A percentile compares a stretch with the other conserved stretches of the same genome.
phyloP scores from a whole-genome alignment of 768 basidiomycete genomes.

The Rhodosporidiobolus sp. region DNA sequence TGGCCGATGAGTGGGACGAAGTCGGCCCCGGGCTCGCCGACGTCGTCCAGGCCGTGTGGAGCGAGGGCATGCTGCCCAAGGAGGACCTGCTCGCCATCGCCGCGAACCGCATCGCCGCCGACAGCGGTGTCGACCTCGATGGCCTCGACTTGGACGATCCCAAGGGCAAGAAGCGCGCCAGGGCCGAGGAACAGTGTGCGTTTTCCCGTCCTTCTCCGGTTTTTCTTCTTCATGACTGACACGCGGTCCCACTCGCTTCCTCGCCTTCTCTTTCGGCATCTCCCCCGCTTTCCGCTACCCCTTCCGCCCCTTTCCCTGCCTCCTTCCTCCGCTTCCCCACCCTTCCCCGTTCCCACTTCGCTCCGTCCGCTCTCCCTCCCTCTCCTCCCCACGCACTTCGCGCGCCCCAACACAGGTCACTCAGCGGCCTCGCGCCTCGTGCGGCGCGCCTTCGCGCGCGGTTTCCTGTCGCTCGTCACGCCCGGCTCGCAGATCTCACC shows the following conservation, averaged over 20 bases:
- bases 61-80: slow-evolving; percentile 23
- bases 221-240: too few relatives aligned
- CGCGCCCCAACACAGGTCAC: background rate
- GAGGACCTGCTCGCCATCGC: slow-evolving; percentile 26
- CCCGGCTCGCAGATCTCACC: slow-evolving; percentile 73
- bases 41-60: slow-evolving; percentile 17
- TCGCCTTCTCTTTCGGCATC: background rate
- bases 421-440: slow-evolving; percentile 50
- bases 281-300: background rate
- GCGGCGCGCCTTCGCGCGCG: slow-evolving; percentile 65
- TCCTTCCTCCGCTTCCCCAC: background rate
- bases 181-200: slow-evolving; percentile 16
- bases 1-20: slow-evolving; percentile 22
- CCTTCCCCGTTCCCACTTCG: too few relatives aligned
- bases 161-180: slow-evolving; percentile 32
- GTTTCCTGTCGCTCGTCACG: slow-evolving; percentile 78
- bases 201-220: background rate
- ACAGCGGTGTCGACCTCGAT: background rate
- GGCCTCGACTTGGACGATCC: background rate
- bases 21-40: background rate
- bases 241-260: too few relatives aligned
- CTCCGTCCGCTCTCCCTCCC: background rate
- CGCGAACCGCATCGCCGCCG: background rate
- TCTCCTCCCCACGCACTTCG: background rate
- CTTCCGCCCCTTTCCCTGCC: too few relatives aligned